phyloP scores from a whole-genome alignment of 805 yeast species.

The Hanseniaspora nectarophila region DNA sequence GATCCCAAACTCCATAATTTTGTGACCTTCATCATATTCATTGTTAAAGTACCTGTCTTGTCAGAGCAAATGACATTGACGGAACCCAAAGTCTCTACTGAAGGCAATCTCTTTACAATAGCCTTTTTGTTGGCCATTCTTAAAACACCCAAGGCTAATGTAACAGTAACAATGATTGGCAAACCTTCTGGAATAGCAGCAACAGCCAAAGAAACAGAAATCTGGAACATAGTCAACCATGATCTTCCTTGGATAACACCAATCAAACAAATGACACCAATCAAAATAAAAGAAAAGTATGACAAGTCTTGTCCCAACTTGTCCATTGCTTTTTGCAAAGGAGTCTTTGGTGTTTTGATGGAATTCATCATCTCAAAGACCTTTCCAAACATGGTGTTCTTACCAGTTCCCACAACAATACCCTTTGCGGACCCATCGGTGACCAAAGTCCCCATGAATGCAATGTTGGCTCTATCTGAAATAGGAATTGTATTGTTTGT shows the following conservation, averaged over 20 bases:
- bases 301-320: conserved; percentile 86
- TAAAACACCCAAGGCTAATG: conserved; percentile 88
- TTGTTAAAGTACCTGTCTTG: conserved; percentile 82
- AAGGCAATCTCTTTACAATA: conserved; percentile 84
- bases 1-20: conserved; percentile 65
- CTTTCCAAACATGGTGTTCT: conserved; percentile 82
- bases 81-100: conserved; percentile 89
- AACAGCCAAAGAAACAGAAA: conserved; percentile 92
- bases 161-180: conserved; percentile 95
- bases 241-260: conserved; percentile 87
- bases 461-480: conserved; percentile 63
- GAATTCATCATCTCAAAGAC: conserved; percentile 92
- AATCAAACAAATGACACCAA: conserved; percentile 80
- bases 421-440: conserved; percentile 94
- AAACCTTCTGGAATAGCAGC: conserved; percentile 99
- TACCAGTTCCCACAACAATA: conserved; percentile 81
- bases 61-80: conserved; percentile 89
- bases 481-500: conserved; percentile 37
- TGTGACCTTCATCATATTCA: conserved; percentile 82
- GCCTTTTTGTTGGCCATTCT: conserved; percentile 94
- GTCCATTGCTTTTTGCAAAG: conserved; percentile 91
- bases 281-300: conserved; percentile 67
- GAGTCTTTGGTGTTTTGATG: conserved; percentile 96
- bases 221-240: conserved; percentile 97
- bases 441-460: conserved; percentile 94